phyloP scores from a whole-genome alignment of 805 yeast genomes.

The Ogataea parapolymorpha region DNA sequence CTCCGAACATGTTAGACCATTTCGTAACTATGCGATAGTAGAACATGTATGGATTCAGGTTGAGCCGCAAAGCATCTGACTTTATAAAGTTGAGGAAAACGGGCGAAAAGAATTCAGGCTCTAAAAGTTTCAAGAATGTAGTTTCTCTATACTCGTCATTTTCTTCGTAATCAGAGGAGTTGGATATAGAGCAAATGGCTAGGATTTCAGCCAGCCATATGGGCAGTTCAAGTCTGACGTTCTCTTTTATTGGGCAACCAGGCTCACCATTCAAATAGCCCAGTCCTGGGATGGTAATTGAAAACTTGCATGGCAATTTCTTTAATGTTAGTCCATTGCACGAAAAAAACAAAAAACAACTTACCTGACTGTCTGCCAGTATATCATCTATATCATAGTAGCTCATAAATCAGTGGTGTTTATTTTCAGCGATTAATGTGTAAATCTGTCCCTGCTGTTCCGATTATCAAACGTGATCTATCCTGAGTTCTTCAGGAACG shows the following conservation, averaged over 20 bases:
- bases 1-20: slow-evolving; percentile 74
- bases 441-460: no score
- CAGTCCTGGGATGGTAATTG: slow-evolving; percentile 76
- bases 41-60: slow-evolving; percentile 24
- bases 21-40: slow-evolving; percentile 68
- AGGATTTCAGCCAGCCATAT: slow-evolving; percentile 83
- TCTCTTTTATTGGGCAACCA: slow-evolving; percentile 54
- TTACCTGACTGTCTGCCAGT: slow-evolving; percentile 57
- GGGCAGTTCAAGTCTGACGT: slow-evolving; percentile 73
- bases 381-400: slow-evolving; percentile 80
- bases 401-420: slow-evolving; percentile 16
- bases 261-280: slow-evolving; percentile 83
- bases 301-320: slow-evolving; percentile 77
- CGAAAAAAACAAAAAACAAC: slow-evolving; percentile 11
- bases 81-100: slow-evolving; percentile 80
- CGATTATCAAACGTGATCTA: background rate
- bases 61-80: slow-evolving; percentile 42
- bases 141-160: slow-evolving; percentile 33
- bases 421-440: background rate
- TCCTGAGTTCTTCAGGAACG: background rate
- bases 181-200: slow-evolving; percentile 45
- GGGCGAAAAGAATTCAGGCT: slow-evolving; percentile 65
- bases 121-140: slow-evolving; percentile 62
- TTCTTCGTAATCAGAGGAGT: slow-evolving; percentile 28
- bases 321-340: slow-evolving; percentile 14